These are phyloP conservation scores for Cladophialophora exuberans DNA, from an alignment of 2,329 filamentous ascomycete species.

Conservation along the genomic window DNA sequence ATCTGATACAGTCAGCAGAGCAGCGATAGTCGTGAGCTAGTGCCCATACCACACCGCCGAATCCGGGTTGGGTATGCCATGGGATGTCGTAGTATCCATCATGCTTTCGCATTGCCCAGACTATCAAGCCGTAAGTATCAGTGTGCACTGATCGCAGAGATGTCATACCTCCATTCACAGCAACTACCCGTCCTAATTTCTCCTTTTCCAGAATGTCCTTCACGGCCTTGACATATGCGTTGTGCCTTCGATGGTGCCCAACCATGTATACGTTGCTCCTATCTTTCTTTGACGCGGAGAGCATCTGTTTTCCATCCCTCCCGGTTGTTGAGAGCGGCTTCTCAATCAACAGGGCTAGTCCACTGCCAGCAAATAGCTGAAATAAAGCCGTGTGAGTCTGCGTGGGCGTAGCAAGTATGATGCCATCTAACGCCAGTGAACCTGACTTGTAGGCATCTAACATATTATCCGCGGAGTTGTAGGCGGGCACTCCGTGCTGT, in stretches of 20 bases:
- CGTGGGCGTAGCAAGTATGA: constrained; percentile 11
- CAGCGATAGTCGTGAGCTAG: background rate
- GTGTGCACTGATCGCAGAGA: background rate
- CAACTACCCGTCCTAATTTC: constrained; percentile 8
- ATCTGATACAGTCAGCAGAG: constrained; percentile 1
- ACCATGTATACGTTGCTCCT: constrained; percentile 7
- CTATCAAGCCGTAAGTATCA: background rate
- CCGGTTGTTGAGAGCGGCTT: background rate
- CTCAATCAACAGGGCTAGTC: background rate
- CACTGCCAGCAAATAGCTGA: background rate
- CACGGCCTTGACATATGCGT: constrained; percentile 11
- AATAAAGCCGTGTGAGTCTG: constrained; percentile 6
- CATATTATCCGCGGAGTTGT: background rate
- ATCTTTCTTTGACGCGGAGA: background rate
- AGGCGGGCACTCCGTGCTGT: background rate
- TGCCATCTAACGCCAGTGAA: background rate
- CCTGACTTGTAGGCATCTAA: constrained; percentile 7
- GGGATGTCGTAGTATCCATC: constrained; percentile 18
- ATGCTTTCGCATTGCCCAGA: constrained; percentile 26
- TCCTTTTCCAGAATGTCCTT: constrained; percentile 8
- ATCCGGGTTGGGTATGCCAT: background rate
- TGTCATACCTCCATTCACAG: constrained; percentile 17
- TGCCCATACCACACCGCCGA: constrained; percentile 1
- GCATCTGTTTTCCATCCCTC: background rate
- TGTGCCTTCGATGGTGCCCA: constrained; percentile 21